Base-by-base conservation (phyloP, 163 green algal genomes). In the Trebouxia gelatinosa region DNA sequence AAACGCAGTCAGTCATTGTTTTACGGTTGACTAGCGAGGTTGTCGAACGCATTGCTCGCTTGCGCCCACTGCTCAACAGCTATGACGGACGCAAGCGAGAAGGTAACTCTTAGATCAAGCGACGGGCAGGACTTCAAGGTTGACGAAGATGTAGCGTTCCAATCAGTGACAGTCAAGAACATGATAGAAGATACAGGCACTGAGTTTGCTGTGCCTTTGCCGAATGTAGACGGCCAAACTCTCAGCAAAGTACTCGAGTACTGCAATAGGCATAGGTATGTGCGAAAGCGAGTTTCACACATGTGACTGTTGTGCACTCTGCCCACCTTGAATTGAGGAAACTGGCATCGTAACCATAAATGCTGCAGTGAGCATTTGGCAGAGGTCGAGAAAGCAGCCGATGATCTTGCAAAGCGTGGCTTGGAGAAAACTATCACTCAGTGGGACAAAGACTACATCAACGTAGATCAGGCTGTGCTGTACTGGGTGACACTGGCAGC, bases 401-500 rank as follows among this genome's bases (percentile, higher is more conserved):
- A 72, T 72, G 64, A 72, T 72, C 64, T 54, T 13, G 37, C 35
- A 28, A 72, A 54, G 50, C 43, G 46, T 61, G 54, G 21, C 17
- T 50, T 74, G 28, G 59, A 74, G 3, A 61, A 78, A n/a, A 50
- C 37, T 16, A 23, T 78, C n/a, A 68, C 13, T 26, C 40, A 57
- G 34, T 79, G 74, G 39, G 32, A 72, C 31, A 54, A 66, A 28
- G 43, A 64, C 3, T 64, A 70, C 62, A 68, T 74, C 17, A 34
- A 66, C 40, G 64, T 74, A 57, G 76, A 81, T 11, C 43, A 81
- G 46, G 64, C 54, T 40, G 76, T 76, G 34, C 64, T 81, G 5
- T 81, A 81, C 48, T 65, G 66, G 40, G 28, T 75, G 31, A 34
- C 59, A 3, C 81, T 93, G 86, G 96, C 96, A 4, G 96, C 96